Conservation (phyloP, 805 yeast genomes). For the Metschnikowia picachoensis region DNA sequence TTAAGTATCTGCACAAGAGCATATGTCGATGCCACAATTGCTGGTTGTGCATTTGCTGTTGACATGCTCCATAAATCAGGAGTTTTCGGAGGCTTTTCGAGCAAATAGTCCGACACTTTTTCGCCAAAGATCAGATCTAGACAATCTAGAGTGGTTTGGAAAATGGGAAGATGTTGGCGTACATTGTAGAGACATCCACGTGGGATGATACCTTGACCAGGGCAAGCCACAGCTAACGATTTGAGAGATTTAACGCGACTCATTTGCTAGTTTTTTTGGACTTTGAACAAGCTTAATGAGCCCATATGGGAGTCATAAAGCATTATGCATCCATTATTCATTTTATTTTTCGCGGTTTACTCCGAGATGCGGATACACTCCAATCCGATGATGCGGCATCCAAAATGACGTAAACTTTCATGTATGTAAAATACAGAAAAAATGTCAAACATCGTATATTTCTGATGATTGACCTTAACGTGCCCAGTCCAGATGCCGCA, state of each 20-base stretch:
- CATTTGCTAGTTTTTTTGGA: background rate
- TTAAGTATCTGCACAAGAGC: slow-evolving; percentile 8
- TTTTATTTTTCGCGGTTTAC: too few species aligned
- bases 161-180: slow-evolving; percentile 5
- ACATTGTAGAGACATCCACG: slow-evolving; percentile 15
- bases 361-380: too few species aligned
- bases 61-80: slow-evolving; percentile 16
- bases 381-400: too few species aligned
- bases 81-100: slow-evolving; percentile 7
- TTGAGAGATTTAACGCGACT: background rate
- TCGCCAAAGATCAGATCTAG: slow-evolving; percentile 14
- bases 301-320: too few species aligned
- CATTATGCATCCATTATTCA: too few species aligned
- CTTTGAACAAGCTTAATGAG: too few species aligned
- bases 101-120: slow-evolving; percentile 9
- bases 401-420: too few species aligned
- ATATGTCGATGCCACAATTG: slow-evolving; percentile 41
- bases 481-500: too few species aligned
- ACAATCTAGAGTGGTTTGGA: slow-evolving; percentile 12
- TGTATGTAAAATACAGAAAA: too few species aligned
- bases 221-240: slow-evolving; percentile 16
- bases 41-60: slow-evolving; percentile 48
- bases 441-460: too few species aligned
- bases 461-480: too few species aligned
- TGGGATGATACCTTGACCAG: slow-evolving; percentile 19